Base-by-base conservation (phyloP, 2,329 filamentous ascomycete species). In the Fusarium newnesense region DNA sequence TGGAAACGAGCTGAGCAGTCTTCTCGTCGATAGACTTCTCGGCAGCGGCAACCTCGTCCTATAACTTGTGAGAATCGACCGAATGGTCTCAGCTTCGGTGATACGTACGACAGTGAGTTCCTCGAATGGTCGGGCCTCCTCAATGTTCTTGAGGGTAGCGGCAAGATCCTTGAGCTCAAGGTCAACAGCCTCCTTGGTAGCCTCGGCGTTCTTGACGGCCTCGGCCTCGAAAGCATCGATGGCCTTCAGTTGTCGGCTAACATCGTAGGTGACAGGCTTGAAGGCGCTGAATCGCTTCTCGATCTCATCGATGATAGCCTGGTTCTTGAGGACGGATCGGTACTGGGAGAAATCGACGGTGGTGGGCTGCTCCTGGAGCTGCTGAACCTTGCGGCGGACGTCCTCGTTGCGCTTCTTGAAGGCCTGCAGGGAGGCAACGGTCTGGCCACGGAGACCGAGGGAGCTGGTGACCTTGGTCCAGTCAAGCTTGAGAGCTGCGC, bases 351-450 rank as follows among this genome's bases (percentile, higher is more conserved):
- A 98, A 89, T 99, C 95, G 86, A 99, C 91, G 67, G 90, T 90
- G 81, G 94, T 94, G 75, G 96, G 87, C 83, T 93, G 92, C 86
- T 97, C 94, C 74, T 90, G 91, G 67, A 99, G 94, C 73, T 90
- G 80, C 85, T 93, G 91, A 72, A 99, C 89, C 87, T 96, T 96
- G 88, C 96, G 96, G 86, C 96, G 95, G 83, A 94, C 96, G 84
- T 98, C 95, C 84, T 99, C 96, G 89, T 98, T 98, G 87, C 96
- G 95, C 92, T 97, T 96, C 91, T 99, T 99, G 93, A 99, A 99
- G 77, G 94, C 90, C 84, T 96, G 93, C 72, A 99, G 94, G 72
- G 96, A 93, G 80, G 92, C 87, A 78, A 94, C 95, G 78, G 96
- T 99, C 88, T 95, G 94, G 84, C 96, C 96, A 85, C 94, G 94